Evolutionary conservation across 2,329 filamentous ascomycete genomes (phyloP).

Genomic region (Neonectria punicea): DNA sequence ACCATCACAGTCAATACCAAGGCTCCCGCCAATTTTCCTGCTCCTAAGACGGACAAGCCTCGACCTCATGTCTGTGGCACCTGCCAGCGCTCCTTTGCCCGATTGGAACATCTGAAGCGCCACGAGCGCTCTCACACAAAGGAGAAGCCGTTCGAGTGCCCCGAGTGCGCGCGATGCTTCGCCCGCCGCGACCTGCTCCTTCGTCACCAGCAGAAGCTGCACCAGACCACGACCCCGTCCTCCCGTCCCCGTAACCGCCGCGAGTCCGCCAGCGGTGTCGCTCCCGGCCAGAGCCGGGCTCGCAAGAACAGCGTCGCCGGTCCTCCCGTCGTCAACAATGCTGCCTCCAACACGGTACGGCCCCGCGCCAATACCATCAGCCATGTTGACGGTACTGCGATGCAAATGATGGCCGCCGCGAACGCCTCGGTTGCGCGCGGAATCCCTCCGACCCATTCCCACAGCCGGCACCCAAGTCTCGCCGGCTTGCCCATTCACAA

Average conservation of each 20-base stretch:
- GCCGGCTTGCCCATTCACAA: conserved; percentile 71
- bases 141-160: conserved; percentile 98
- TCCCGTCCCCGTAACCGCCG: conserved; percentile 87
- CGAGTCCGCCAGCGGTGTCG: conserved; percentile 84
- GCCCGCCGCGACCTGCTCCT: conserved; percentile 91
- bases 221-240: conserved; percentile 90
- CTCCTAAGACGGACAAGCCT: conserved; percentile 96
- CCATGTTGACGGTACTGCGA: conserved; percentile 81
- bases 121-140: conserved; percentile 99
- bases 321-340: conserved; percentile 56
- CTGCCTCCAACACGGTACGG: conserved; percentile 72
- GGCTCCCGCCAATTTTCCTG: conserved; percentile 67
- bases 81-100: conserved; percentile 91
- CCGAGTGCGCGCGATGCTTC: conserved; percentile 94
- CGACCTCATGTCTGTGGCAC: conserved; percentile 93
- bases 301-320: conserved; percentile 92
- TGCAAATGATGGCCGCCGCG: conserved; percentile 74
- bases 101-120: conserved; percentile 94
- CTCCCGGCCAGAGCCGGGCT: conserved; percentile 75
- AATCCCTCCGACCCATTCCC: conserved; percentile 68
- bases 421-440: conserved; percentile 63
- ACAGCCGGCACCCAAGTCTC: conserved; percentile 80
- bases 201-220: conserved; percentile 97
- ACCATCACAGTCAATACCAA: conserved; percentile 64
- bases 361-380: conserved; percentile 96